Base-by-base conservation (phyloP, 495 filamentous ascomycete species). In the Chlorociboria aeruginascens region DNA sequence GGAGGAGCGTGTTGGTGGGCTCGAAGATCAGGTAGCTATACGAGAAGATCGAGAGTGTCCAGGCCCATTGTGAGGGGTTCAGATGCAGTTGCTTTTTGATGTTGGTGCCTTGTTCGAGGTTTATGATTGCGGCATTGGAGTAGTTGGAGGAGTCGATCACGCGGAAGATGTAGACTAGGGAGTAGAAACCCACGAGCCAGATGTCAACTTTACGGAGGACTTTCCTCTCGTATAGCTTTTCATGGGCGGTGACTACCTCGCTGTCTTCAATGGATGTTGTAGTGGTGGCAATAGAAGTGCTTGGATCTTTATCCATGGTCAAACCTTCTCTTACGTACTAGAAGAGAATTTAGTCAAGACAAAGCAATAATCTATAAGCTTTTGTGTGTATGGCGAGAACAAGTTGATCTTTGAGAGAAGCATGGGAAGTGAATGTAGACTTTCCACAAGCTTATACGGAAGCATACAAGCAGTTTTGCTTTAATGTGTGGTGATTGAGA, bases 111-210 rank as follows among this genome's bases (percentile, higher is more conserved):
- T 60, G 54, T 52, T 69, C 67, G 20, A 70, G 57, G 38, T 70
- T 70, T 60, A 70, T 70, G 45, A 72, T 72, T 0, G 66, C 67
- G 3, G 68, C 65, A 37, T 72, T 72, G 10, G 67, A 62, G 45
- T 66, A 65, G 46, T 69, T 69, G 41, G 56, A 56, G 0, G 61
- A 63, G 46, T 69, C 63, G 42, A 69, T 67, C 32, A 65, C 62
- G 6, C 61, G 54, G 48, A 69, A 65, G 20, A 69, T 54, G 35
- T 69, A 69, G 7, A 69, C 67, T 2, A 68, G 12, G 0, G 67
- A 69, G 50, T 69, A 68, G 38, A 64, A 69, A 0, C 60, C 60
- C 10, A 70, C 65, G 3, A 69, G 65, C 61, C 68, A 68, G 35
- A 63, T 57, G 41, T 70, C 62, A 33, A 66, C 58, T 44, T 69